Base-by-base conservation (phyloP, 306 rosid species). In the Canavalia ensiformis region DNA sequence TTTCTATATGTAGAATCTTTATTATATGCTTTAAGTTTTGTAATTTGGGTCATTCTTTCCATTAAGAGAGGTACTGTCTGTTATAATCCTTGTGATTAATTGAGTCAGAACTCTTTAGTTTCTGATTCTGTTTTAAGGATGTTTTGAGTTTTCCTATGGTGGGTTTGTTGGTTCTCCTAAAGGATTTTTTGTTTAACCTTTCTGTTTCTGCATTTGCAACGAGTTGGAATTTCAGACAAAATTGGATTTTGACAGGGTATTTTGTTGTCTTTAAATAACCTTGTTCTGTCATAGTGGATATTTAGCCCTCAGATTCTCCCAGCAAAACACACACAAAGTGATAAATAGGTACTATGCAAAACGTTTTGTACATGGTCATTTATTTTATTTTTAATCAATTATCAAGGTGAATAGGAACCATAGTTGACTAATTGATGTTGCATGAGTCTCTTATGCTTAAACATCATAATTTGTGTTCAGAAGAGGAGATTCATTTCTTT, bases 131-230 rank as follows among this genome's bases (percentile, higher is more conserved):
- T 2, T 39, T 33, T 11, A 50, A 58, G 28, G 18, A 80, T 29
- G 67, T 65, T 83, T 5, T 28, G 47, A 6, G 7, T 44, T 72
- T 69, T 83, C 44, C 60, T 68, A 45, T 6, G 58, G 4, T 45
- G 9, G 18, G 3, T 45, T 6, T 25, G 57, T 33, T 4, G 67
- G 31, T 71, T 46, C 63, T 70, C 25, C 34, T 28, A 47, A 37
- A 47, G 69, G 65, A 9, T 63, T 77, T 18, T 39, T n/a, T n/a
- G 3, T 56, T 7, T 3, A 0, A 31, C 59, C 10, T 37, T 69
- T 75, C 1, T 81, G n/a, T 33, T 47, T 42, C 41, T 51, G 29
- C 30, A 29, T 54, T 57, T 56, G 65, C 68, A 29, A 10, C 35
- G 51, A 49, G n/a, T 45, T 78, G 9, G 58, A 11, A n/a, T 74